These are phyloP conservation scores for Acacia melanoxylon DNA, from an alignment of 306 rosid genomes.

Conservation along the genomic window DNA sequence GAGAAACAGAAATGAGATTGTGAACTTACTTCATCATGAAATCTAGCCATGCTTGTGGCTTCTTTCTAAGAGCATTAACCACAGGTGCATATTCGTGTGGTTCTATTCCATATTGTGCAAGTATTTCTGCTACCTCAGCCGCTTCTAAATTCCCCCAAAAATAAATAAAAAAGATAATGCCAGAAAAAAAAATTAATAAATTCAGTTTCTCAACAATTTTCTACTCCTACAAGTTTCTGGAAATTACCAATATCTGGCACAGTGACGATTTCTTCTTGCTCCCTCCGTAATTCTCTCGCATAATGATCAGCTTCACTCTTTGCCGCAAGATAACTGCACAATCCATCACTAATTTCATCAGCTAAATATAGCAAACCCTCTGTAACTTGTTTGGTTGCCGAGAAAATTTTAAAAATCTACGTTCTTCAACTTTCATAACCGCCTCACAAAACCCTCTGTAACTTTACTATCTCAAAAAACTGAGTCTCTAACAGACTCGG, in stretches of 20 bases:
- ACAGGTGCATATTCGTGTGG: conserved; percentile 83
- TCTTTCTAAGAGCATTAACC: conserved; percentile 74
- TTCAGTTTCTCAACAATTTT: not conserved
- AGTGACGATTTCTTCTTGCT: conserved; percentile 71
- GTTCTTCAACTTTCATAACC: not conserved
- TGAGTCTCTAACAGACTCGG: not conserved
- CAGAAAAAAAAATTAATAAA: not conserved
- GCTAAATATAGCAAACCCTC: not conserved
- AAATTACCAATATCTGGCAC: conserved; percentile 76
- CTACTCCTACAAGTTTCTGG: not conserved
- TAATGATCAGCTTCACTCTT: conserved; percentile 92
- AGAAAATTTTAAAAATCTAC: not conserved
- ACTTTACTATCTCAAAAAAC: not conserved
- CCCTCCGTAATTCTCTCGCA: conserved; percentile 68
- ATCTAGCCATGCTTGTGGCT: conserved; percentile 90
- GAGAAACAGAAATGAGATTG: not conserved
- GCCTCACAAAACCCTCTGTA: not conserved
- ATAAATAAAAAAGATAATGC: not conserved
- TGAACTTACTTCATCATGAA: conserved; percentile 92
- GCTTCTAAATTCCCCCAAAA: conserved; percentile 55
- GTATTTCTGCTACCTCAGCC: conserved; percentile 80
- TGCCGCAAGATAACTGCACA: conserved; percentile 80
- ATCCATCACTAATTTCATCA: not conserved
- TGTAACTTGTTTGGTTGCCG: not conserved
- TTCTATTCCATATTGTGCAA: conserved; percentile 72